These are phyloP conservation scores for Oldenlandia corymbosa DNA, from an alignment of 257 asterid species.

Conservation along the genomic window DNA sequence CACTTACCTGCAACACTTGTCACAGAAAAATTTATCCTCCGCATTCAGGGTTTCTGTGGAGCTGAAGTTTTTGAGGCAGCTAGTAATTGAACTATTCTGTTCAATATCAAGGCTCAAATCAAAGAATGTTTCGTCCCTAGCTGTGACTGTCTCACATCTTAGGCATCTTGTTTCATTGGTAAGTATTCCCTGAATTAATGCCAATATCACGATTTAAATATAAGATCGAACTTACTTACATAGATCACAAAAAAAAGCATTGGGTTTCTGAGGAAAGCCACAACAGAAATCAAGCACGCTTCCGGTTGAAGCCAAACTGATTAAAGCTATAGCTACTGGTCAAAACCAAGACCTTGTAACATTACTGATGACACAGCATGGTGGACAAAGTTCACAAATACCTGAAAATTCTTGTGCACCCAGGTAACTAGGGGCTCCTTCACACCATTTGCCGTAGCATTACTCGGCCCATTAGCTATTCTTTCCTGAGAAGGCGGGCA, in stretches of 20 bases:
- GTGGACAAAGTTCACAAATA: slow-evolving; percentile 10
- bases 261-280: no score
- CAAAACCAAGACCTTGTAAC: not conserved
- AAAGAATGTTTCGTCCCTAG: slow-evolving; percentile 83
- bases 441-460: slow-evolving; percentile 43
- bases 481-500: slow-evolving; percentile 30
- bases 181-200: slow-evolving; percentile 58
- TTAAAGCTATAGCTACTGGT: not conserved
- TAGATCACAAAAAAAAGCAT: not conserved
- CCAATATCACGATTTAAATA: not conserved
- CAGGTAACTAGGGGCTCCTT: slow-evolving; percentile 66
- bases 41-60: slow-evolving; percentile 87
- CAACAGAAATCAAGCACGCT: not conserved
- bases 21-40: slow-evolving; percentile 83
- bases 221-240: not conserved
- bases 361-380: not conserved
- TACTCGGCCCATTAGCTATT: slow-evolving; percentile 44
- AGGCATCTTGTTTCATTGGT: slow-evolving; percentile 87
- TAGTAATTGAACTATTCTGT: slow-evolving; percentile 88
- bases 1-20: slow-evolving; percentile 64
- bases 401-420: slow-evolving; percentile 96
- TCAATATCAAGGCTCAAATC: slow-evolving; percentile 92
- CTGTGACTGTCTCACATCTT: slow-evolving; percentile 89
- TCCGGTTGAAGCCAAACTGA: not conserved
- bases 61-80: slow-evolving; percentile 92